These are phyloP conservation scores for Lithohypha guttulata DNA, from an alignment of 2,329 filamentous ascomycete species.

Conservation along the genomic window DNA sequence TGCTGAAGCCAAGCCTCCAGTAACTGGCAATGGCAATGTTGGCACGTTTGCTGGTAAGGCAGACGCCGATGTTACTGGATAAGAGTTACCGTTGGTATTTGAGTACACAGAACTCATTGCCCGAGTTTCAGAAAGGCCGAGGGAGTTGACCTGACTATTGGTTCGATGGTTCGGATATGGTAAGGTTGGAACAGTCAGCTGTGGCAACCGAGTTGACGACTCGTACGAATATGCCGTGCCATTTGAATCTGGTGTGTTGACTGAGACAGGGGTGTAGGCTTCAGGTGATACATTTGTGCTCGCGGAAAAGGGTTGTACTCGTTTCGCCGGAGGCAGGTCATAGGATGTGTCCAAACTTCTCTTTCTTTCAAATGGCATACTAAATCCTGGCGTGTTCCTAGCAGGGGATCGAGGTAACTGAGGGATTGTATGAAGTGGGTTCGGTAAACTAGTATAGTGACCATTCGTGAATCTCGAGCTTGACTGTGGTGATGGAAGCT, in stretches of 20 bases:
- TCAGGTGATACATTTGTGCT: background rate
- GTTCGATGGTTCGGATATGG: conserved; percentile 7
- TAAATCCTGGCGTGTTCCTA: conserved; percentile 8
- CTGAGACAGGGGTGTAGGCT: conserved; percentile 1
- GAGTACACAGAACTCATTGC: conserved; percentile 71
- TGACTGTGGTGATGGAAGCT: conserved; percentile 21
- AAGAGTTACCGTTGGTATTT: conserved; percentile 44
- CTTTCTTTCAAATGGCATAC: conserved; percentile 35
- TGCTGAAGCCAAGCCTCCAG: conserved; percentile 4
- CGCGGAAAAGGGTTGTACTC: conserved; percentile 3
- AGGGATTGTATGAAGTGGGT: conserved; percentile 15
- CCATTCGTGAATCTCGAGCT: conserved; percentile 14
- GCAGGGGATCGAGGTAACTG: conserved; percentile 18
- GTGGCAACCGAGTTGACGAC: conserved; percentile 9
- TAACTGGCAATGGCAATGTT: background rate
- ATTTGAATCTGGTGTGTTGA: conserved; percentile 1
- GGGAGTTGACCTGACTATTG: conserved; percentile 21
- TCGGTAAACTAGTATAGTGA: conserved; percentile 16
- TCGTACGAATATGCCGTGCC: conserved; percentile 8
- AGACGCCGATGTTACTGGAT: conserved; percentile 32
- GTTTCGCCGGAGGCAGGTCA: conserved; percentile 37
- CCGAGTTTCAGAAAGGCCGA: conserved; percentile 34
- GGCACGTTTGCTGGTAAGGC: conserved; percentile 24
- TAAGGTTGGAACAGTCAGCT: conserved; percentile 14
- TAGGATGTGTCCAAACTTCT: conserved; percentile 46